These are phyloP conservation scores for Nicotiana tomentosiformis DNA, from an alignment of 257 asterid genomes.

Conservation along the genomic window DNA sequence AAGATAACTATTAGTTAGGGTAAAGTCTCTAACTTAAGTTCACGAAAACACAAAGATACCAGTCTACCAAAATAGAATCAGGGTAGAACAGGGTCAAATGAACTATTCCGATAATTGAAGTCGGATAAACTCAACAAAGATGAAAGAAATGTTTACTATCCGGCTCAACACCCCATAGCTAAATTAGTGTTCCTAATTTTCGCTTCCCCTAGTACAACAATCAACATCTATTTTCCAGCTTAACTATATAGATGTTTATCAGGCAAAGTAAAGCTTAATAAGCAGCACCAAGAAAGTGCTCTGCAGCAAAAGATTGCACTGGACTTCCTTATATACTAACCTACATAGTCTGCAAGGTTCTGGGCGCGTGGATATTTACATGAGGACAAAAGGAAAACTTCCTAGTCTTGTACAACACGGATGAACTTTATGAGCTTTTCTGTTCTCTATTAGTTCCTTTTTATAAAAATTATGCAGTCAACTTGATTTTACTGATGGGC, in stretches of 20 bases:
- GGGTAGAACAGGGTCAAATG: background rate
- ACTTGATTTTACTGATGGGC: background rate
- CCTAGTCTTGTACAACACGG: background rate
- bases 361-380: background rate
- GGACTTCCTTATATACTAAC: background rate
- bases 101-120: background rate
- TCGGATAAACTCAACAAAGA: background rate
- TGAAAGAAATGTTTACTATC: background rate
- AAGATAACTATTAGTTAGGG: background rate
- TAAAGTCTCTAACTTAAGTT: background rate
- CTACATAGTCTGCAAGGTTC: background rate
- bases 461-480: background rate
- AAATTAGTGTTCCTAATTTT: background rate
- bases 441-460: background rate
- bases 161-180: background rate
- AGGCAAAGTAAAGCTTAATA: background rate
- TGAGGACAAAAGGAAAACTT: background rate
- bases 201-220: background rate
- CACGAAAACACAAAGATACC: background rate
- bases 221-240: slow-evolving; percentile 1
- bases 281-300: background rate
- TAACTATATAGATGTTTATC: background rate
- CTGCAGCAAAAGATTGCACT: background rate
- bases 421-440: slow-evolving; percentile 2
- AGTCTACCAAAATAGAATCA: background rate